phyloP scores from a whole-genome alignment of 2,329 filamentous ascomycete species.

The Botrytis medusae region DNA sequence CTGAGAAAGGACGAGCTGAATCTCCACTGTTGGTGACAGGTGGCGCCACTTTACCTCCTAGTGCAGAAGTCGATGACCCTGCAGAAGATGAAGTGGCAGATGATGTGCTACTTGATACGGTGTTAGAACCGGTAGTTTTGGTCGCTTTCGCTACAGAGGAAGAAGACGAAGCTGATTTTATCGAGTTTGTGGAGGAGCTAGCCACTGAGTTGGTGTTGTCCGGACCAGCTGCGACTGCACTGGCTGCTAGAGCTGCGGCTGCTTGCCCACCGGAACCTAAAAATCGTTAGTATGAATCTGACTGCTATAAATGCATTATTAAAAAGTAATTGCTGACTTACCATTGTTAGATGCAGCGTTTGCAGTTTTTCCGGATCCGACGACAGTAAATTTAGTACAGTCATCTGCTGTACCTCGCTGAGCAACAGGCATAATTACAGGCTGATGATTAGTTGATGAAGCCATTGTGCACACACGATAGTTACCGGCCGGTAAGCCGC shows the following conservation, averaged over 20 bases:
- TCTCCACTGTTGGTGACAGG: constrained; percentile 51
- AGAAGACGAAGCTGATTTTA: constrained; percentile 18
- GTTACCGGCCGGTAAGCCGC: constrained; percentile 45
- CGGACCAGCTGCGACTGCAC: constrained; percentile 25
- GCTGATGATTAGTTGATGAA: constrained; percentile 46
- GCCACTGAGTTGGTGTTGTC: constrained; percentile 15
- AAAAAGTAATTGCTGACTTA: background rate
- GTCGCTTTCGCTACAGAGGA: background rate
- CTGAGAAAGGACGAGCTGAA: constrained; percentile 51
- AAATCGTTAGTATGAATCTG: background rate
- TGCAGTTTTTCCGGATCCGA: constrained; percentile 29
- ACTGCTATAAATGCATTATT: too few species aligned
- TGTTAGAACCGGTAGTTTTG: background rate
- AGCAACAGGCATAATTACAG: constrained; percentile 47
- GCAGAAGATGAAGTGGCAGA: background rate
- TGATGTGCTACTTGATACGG: background rate
- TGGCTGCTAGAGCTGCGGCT: constrained; percentile 24
- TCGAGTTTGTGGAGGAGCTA: constrained; percentile 13
- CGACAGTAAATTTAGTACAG: constrained; percentile 47
- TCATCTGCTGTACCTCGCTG: constrained; percentile 49
- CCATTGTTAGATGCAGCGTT: constrained; percentile 29
- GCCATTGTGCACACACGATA: constrained; percentile 48
- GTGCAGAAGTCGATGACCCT: constrained; percentile 24
- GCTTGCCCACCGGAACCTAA: constrained; percentile 24
- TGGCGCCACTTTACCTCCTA: constrained; percentile 53